These are phyloP conservation scores for Fomitiporia mediterranea DNA, from an alignment of 1,284 basidiomycete genomes.

Conservation along the genomic window DNA sequence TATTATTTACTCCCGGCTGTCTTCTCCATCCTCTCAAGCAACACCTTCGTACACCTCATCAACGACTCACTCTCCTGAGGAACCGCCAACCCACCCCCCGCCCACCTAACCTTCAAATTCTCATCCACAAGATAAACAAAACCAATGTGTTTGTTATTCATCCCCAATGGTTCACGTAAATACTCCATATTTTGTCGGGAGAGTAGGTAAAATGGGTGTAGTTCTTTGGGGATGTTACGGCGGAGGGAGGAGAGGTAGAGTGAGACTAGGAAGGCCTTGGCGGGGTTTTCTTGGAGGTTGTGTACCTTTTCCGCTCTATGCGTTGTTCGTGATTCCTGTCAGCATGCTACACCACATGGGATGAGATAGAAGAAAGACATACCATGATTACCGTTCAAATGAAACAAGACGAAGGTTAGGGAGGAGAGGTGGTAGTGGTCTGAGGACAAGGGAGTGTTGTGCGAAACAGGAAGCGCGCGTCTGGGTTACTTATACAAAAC, in stretches of 20 bases:
- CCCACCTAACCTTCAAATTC: slow-evolving; percentile 87
- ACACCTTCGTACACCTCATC: slow-evolving; percentile 68
- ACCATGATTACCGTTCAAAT: slow-evolving; percentile 10
- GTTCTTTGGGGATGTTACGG: slow-evolving; percentile 52
- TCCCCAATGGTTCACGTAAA: slow-evolving; percentile 76
- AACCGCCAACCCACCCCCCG: slow-evolving; percentile 82
- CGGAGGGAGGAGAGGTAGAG: slow-evolving; percentile 78
- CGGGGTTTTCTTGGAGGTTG: slow-evolving; percentile 78
- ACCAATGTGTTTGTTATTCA: slow-evolving; percentile 89
- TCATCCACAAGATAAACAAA: slow-evolving; percentile 92
- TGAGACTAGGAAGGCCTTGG: slow-evolving; percentile 86
- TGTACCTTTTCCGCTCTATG: slow-evolving; percentile 18
- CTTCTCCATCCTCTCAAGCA: slow-evolving; percentile 50
- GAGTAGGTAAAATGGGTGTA: slow-evolving; percentile 78
- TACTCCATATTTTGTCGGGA: slow-evolving; percentile 77
- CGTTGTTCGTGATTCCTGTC: not conserved
- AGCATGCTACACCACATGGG: not conserved
- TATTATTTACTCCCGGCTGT: not conserved
- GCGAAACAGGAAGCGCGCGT: not conserved
- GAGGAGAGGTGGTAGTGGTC: slow-evolving; percentile 5
- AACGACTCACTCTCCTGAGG: slow-evolving; percentile 69
- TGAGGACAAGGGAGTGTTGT: not conserved
- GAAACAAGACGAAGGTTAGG: not conserved
- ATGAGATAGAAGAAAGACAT: not conserved
- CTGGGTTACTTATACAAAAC: not conserved